Percentiles rank a stretch among this genome's conserved stretches.
phyloP scores from a whole-genome alignment of 2,329 filamentous ascomycete genomes.

The Cylindrodendrum hubeiense region DNA sequence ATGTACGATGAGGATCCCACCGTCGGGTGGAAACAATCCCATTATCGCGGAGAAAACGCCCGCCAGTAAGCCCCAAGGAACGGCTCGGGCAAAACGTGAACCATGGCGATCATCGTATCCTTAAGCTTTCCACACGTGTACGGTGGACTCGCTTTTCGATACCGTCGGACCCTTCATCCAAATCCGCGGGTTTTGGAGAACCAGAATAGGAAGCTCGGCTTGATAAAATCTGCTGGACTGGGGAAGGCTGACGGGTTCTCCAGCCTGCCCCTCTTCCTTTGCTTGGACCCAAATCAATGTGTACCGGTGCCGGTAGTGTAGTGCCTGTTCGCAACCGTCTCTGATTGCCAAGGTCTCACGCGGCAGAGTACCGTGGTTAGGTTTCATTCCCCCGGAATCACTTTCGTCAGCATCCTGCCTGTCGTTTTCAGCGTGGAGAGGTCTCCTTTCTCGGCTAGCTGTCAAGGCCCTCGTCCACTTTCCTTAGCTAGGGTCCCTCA shows the following conservation, averaged over 20 bases:
- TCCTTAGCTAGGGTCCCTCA: conserved; percentile 2
- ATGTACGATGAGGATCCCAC: conserved; percentile 18
- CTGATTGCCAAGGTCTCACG: conserved; percentile 7
- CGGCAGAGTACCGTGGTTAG: background rate
- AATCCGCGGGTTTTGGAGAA: background rate
- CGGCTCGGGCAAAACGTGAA: conserved; percentile 19
- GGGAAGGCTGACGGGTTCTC: conserved; percentile 10
- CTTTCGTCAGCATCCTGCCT: background rate
- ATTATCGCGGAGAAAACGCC: conserved; percentile 11
- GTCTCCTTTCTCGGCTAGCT: conserved; percentile 16
- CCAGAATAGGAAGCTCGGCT: conserved; percentile 2
- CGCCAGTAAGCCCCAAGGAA: conserved; percentile 13
- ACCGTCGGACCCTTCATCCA: background rate
- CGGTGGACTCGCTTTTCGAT: conserved; percentile 4
- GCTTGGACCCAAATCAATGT: conserved; percentile 7
- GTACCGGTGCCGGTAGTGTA: background rate
- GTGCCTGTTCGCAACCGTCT: conserved; percentile 13
- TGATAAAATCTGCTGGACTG: conserved; percentile 17
- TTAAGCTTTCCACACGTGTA: conserved; percentile 17
- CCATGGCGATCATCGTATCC: conserved; percentile 18
- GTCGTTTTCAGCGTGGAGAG: conserved; percentile 6
- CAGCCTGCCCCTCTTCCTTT: background rate
- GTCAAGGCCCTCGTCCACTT: conserved; percentile 4
- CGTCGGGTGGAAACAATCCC: conserved; percentile 10
- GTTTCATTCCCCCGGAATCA: conserved; percentile 15